phyloP scores from a whole-genome alignment of 2,329 filamentous ascomycete genomes.

The Fusarium newnesense region DNA sequence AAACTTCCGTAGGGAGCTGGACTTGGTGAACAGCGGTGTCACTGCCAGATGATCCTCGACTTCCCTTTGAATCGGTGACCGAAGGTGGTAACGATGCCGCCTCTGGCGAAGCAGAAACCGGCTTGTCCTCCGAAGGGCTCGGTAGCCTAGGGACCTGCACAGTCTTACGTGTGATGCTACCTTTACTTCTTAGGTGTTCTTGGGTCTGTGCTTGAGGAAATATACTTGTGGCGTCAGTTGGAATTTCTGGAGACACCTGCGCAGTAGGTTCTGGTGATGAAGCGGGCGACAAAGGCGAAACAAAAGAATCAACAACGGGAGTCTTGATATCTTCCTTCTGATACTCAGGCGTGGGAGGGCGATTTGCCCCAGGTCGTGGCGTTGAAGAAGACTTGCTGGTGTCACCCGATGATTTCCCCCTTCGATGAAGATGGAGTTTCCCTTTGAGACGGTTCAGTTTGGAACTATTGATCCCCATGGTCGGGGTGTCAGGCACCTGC shows the following conservation, averaged over 20 bases:
- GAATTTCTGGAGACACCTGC: constrained; percentile 52
- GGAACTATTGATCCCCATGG: constrained; percentile 50
- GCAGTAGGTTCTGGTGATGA: constrained; percentile 54
- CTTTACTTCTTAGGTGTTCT: constrained; percentile 24
- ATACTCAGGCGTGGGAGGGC: constrained; percentile 62
- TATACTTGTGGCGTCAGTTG: constrained; percentile 32
- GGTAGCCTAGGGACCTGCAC: constrained; percentile 33
- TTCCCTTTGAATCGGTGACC: constrained; percentile 14
- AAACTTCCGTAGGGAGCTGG: constrained; percentile 33
- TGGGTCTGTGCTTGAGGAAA: constrained; percentile 14
- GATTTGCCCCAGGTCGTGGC: constrained; percentile 42
- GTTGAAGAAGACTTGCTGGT: constrained; percentile 33
- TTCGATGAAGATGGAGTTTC: constrained; percentile 44
- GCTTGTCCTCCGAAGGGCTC: constrained; percentile 39
- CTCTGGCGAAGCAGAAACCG: constrained; percentile 37
- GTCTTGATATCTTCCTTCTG: constrained; percentile 55
- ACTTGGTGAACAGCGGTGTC: constrained; percentile 33
- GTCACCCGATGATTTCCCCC: constrained; percentile 39
- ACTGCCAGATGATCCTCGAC: constrained; percentile 31
- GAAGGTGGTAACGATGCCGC: constrained; percentile 40
- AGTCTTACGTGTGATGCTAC: constrained; percentile 42
- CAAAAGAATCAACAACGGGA: constrained; percentile 49
- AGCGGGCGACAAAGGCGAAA: constrained; percentile 58
- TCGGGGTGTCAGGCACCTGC: constrained; percentile 31
- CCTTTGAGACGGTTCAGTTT: constrained; percentile 47